These are phyloP conservation scores for Hysterium pulicare DNA, from an alignment of 2,329 filamentous ascomycete genomes.

Conservation along the genomic window DNA sequence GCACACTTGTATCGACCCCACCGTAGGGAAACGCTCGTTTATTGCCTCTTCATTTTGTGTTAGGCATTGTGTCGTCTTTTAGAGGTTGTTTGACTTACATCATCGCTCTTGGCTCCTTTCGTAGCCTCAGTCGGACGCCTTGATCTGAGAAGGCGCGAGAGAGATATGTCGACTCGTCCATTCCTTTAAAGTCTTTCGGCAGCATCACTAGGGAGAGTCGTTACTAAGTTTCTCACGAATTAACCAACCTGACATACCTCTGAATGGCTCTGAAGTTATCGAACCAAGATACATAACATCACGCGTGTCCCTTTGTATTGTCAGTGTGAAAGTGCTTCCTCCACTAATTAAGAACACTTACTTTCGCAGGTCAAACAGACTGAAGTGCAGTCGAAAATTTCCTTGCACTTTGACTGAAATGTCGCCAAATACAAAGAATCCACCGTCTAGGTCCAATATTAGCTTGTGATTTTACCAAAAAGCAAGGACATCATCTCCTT, in stretches of 20 bases:
- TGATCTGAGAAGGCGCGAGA: constrained; percentile 84
- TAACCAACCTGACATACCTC: constrained; percentile 50
- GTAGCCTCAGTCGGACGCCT: constrained; percentile 75
- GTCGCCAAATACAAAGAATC: constrained; percentile 89
- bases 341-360: constrained; percentile 30
- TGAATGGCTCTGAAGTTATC: constrained; percentile 65
- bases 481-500: constrained; percentile 3
- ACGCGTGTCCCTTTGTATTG: constrained; percentile 19
- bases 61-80: neutral
- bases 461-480: constrained; percentile 1
- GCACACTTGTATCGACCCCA: neutral
- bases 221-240: too few relatives aligned
- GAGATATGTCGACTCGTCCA: constrained; percentile 76
- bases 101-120: constrained; percentile 68
- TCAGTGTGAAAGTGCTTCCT: constrained; percentile 7
- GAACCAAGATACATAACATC: constrained; percentile 49
- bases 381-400: constrained; percentile 70
- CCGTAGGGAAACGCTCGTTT: constrained; percentile 21
- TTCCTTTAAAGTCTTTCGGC: constrained; percentile 71
- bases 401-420: constrained; percentile 75
- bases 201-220: constrained; percentile 36
- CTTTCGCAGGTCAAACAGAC: constrained; percentile 69
- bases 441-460: constrained; percentile 55
- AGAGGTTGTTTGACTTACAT: constrained; percentile 10
- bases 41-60: constrained; percentile 10